A percentile compares a stretch with the other conserved stretches of the same genome.
phyloP scores from a whole-genome alignment of 2,329 filamentous ascomycete species.

The Diplodia sapinea region DNA sequence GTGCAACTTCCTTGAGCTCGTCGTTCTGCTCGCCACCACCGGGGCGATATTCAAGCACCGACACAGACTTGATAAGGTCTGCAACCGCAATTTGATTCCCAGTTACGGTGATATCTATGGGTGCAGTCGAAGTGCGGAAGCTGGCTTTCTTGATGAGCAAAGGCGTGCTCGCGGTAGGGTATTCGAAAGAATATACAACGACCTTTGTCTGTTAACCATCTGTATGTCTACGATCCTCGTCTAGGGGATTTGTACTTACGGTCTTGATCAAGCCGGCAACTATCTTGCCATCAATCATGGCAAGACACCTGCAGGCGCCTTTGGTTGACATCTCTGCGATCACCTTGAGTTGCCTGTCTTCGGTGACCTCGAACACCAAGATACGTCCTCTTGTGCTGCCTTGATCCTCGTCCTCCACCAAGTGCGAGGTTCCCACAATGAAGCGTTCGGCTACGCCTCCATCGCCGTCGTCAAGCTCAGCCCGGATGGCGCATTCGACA shows the following conservation, averaged over 20 bases:
- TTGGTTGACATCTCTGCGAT: conserved; percentile 73
- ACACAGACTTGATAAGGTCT: conserved; percentile 92
- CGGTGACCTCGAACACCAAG: conserved; percentile 80
- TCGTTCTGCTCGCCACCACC: conserved; percentile 64
- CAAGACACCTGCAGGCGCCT: conserved; percentile 80
- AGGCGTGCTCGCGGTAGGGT: conserved; percentile 57
- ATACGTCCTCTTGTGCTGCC: conserved; percentile 73
- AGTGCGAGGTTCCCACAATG: conserved; percentile 84
- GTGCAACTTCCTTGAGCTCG: conserved; percentile 72
- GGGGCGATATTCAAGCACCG: conserved; percentile 71
- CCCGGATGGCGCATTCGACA: conserved; percentile 81
- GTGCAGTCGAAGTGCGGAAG: conserved; percentile 82
- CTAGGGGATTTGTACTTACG: conserved; percentile 51
- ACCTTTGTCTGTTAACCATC: conserved; percentile 50
- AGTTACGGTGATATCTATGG: conserved; percentile 77
- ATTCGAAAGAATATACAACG: conserved; percentile 63
- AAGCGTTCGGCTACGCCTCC: conserved; percentile 73
- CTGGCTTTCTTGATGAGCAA: conserved; percentile 72
- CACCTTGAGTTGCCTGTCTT: conserved; percentile 73
- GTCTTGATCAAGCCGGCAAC: conserved; percentile 91
- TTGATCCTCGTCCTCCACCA: conserved; percentile 64
- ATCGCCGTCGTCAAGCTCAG: conserved; percentile 69
- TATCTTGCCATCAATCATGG: conserved; percentile 72
- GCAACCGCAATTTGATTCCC: conserved; percentile 80
- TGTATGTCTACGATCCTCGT: too few relatives aligned